Base-by-base conservation (phyloP, 805 yeast genomes). In the Metschnikowia cubensis region DNA sequence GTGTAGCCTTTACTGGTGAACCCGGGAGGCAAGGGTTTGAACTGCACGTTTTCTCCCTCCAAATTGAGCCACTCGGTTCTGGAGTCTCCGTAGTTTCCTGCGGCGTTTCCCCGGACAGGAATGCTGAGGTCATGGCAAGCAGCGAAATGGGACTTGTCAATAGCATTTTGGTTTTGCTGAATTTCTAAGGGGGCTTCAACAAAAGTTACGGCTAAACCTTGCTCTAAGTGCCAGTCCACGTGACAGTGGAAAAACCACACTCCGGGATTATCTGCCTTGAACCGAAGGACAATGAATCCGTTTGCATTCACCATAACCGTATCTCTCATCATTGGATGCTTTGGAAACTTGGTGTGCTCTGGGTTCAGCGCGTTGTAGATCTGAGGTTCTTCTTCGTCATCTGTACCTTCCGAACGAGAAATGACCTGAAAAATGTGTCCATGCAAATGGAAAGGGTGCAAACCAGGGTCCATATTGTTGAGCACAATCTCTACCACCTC, bases 231-330 rank as follows among this genome's bases (percentile, higher is more conserved):
- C 85, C 90, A 87, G 61, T 87, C 92, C 49, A 87, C 80, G 63
- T 88, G 96, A 68, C 97, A 90, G 65, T 90, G 97, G 83, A 90
- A 87, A 53, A 86, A 81, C 97, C 97, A 91, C 22, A 89, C 84
- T 50, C 97, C 97, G 2, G 97, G 96, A 61, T 91, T 90, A 60
- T 86, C 82, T 11, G 96, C 89, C 59, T 72, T 77, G 66, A 89
- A 89, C 57, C 97, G 74, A 32, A 83, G 62, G 15, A 84, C 90
- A 45, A 83, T 66, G 64, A 82, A 79, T 2, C 91, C 88, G 58
- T 84, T 82, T 33, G 85, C 81, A 45, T 82, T 79, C 15, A 89
- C 81, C 56, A 77, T 72, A 18, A 82, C 82, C 0, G 92, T 85
- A 62, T 90, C 96, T 67, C 96, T 77, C 44, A 74, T 63, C 62